Evolutionary conservation across 495 filamentous ascomycete species (phyloP).

Genomic region (Aspergillus haitiensis): DNA sequence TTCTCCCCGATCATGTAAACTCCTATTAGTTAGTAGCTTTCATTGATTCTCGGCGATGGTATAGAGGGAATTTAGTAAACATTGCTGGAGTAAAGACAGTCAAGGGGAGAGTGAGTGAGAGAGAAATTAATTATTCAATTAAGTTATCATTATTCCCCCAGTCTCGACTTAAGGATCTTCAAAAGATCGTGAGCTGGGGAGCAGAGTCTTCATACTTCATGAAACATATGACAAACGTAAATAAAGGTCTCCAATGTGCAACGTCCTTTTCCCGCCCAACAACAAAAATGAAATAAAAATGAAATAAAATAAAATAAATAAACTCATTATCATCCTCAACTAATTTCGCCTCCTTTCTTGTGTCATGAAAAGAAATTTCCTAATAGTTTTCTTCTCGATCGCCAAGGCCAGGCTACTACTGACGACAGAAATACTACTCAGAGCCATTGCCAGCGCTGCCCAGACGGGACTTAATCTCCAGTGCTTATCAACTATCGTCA

Average conservation of each 20-base stretch:
- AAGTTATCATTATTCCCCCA: no score
- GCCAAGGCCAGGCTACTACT: conserved; percentile 68
- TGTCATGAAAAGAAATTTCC: conserved; percentile 21
- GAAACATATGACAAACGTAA: neutral
- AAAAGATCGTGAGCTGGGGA: no score
- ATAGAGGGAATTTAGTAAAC: no score
- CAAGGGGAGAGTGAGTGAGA: no score
- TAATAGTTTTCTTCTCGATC: conserved; percentile 35
- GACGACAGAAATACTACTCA: conserved; percentile 81
- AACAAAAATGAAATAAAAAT: no score
- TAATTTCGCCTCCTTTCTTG: conserved; percentile 6
- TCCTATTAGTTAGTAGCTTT: no score
- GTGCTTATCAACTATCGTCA: conserved; percentile 34
- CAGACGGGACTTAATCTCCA: conserved; percentile 74
- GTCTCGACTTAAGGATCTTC: no score
- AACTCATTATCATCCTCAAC: neutral
- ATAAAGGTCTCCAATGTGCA: neutral
- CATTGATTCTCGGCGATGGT: no score
- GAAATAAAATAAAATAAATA: neutral
- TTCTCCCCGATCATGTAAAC: no score
- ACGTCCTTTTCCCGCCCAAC: neutral
- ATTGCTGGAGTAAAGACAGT: no score
- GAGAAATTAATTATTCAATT: no score
- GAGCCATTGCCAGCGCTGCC: conserved; percentile 84
- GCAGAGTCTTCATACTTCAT: neutral